These are phyloP conservation scores for Pythium aquatile DNA, from an alignment of 352 stramenopile species.

Conservation along the genomic window DNA sequence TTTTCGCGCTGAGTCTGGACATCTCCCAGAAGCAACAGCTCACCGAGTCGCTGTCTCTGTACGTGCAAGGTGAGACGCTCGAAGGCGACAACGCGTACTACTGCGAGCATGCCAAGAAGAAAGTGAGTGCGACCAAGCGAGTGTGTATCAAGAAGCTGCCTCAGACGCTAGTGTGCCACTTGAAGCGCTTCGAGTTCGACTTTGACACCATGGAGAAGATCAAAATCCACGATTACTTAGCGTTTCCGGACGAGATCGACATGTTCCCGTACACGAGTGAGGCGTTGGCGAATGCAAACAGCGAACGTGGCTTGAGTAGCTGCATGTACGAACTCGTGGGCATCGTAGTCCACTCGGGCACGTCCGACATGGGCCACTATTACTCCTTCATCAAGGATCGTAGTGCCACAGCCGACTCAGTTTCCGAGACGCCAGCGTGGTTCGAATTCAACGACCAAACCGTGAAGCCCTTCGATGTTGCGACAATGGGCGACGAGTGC, in stretches of 20 bases:
- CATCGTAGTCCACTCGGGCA: conserved; percentile 92
- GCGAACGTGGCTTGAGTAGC: not conserved
- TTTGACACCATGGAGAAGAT: conserved; percentile 87
- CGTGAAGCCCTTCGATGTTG: conserved; percentile 77
- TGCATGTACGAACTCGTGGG: conserved; percentile 88
- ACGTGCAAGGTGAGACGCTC: conserved; percentile 71
- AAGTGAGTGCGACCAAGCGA: conserved; percentile 80
- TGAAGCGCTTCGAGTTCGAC: conserved; percentile 91
- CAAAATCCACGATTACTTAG: conserved; percentile 85
- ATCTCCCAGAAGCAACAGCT: conserved; percentile 71
- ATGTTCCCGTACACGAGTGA: conserved; percentile 90
- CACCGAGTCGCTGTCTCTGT: conserved; percentile 56
- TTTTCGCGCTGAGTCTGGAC: conserved; percentile 81
- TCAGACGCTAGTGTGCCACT: conserved; percentile 73
- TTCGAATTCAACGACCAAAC: conserved; percentile 93
- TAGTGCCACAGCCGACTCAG: conserved; percentile 8
- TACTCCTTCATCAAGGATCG: conserved; percentile 93
- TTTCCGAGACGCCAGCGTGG: conserved; percentile 41
- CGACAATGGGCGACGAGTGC: conserved; percentile 79
- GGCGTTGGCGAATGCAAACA: conserved; percentile 25
- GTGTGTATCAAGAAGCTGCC: conserved; percentile 81
- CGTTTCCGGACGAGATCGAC: conserved; percentile 86
- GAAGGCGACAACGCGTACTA: conserved; percentile 82
- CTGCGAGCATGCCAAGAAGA: conserved; percentile 61
- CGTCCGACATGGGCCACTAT: conserved; percentile 92